Evolutionary conservation across 2,329 filamentous ascomycete genomes (phyloP).

Genomic region (Annulohypoxylon truncatum): DNA sequence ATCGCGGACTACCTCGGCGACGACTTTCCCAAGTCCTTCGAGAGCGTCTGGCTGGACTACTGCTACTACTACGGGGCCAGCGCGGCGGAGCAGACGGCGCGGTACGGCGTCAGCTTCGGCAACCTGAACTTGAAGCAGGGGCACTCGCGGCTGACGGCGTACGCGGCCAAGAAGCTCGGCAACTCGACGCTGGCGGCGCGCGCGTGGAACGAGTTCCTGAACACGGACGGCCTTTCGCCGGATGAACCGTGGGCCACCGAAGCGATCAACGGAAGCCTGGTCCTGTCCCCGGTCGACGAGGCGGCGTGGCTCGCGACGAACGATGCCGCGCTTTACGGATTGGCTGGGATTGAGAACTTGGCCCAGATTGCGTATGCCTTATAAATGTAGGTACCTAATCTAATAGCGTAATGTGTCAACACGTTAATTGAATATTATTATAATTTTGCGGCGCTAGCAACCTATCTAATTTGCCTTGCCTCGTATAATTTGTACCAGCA

Average conservation of each 20-base stretch:
- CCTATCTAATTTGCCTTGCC: too few species aligned
- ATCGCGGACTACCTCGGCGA: slow-evolving; percentile 61
- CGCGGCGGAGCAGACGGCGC: slow-evolving; percentile 60
- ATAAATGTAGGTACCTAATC: slow-evolving; percentile 50
- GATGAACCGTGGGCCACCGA: slow-evolving; percentile 53
- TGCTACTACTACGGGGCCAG: slow-evolving; percentile 67
- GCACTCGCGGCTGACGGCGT: slow-evolving; percentile 69
- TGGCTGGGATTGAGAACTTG: slow-evolving; percentile 68
- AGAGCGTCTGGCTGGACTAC: slow-evolving; percentile 69
- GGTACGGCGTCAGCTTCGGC: slow-evolving; percentile 65
- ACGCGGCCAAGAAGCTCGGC: slow-evolving; percentile 57
- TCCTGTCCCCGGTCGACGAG: slow-evolving; percentile 63
- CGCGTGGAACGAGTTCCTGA: slow-evolving; percentile 67
- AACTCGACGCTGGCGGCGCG: slow-evolving; percentile 62
- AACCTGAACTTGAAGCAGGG: slow-evolving; percentile 63
- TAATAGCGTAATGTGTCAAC: not conserved
- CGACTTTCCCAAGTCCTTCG: slow-evolving; percentile 61
- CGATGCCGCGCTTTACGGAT: slow-evolving; percentile 66
- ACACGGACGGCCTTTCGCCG: slow-evolving; percentile 59
- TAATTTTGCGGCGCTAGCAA: too few species aligned
- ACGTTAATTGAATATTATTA: not conserved
- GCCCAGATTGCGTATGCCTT: slow-evolving; percentile 52
- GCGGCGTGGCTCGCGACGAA: slow-evolving; percentile 69
- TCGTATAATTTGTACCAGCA: too few species aligned
- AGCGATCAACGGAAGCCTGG: slow-evolving; percentile 56